phyloP scores from a whole-genome alignment of 2,329 filamentous ascomycete genomes.

The Clonostachys rhizophaga region DNA sequence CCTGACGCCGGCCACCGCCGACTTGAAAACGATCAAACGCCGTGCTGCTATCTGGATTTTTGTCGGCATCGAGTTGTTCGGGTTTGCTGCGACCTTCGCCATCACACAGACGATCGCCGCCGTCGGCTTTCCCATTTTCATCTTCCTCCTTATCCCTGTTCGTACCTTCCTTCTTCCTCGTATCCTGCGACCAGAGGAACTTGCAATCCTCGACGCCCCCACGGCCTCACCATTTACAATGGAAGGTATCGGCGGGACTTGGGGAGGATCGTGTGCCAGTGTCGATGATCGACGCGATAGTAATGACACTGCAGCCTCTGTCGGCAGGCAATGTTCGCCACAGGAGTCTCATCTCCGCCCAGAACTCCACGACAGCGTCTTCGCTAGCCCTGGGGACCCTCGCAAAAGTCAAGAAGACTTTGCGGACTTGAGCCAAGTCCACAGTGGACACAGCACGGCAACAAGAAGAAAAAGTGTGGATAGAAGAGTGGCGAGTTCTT shows the following conservation, averaged over 20 bases:
- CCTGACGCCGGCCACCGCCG: slow-evolving; percentile 56
- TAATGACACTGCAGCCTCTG: neutral
- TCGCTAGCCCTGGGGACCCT: slow-evolving; percentile 14
- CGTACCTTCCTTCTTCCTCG: slow-evolving; percentile 59
- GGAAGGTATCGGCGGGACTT: slow-evolving; percentile 66
- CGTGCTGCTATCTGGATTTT: slow-evolving; percentile 66
- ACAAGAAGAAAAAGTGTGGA: slow-evolving; percentile 19
- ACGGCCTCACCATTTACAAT: slow-evolving; percentile 73
- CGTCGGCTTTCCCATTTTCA: slow-evolving; percentile 75
- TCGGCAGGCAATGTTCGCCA: slow-evolving; percentile 13
- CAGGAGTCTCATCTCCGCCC: neutral
- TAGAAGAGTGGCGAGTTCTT: slow-evolving; percentile 5
- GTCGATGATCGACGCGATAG: slow-evolving; percentile 7
- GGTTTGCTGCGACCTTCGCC: slow-evolving; percentile 74
- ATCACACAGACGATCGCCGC: slow-evolving; percentile 81
- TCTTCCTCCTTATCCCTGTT: slow-evolving; percentile 63
- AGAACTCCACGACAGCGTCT: neutral
- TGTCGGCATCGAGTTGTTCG: slow-evolving; percentile 61
- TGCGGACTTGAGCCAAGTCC: slow-evolving; percentile 22
- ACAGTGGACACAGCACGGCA: slow-evolving; percentile 18
- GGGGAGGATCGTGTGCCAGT: slow-evolving; percentile 29
- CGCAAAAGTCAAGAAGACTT: slow-evolving; percentile 25
- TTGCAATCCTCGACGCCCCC: slow-evolving; percentile 62
- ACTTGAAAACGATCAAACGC: slow-evolving; percentile 57
- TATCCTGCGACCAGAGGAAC: slow-evolving; percentile 55